phyloP scores from a whole-genome alignment of 257 asterid genomes.

The Solanum microdontum region DNA sequence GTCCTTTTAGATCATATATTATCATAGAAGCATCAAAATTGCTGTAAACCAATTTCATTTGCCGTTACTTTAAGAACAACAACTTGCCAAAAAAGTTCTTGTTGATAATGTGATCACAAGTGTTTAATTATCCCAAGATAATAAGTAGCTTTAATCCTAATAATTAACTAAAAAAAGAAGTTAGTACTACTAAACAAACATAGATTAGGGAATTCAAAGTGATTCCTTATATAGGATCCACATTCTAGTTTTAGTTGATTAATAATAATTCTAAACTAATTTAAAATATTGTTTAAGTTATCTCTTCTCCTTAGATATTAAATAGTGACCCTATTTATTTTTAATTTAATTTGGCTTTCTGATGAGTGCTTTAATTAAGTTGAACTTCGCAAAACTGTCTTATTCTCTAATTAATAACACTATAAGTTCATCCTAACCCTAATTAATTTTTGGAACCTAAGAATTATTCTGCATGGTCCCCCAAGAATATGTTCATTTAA shows the following conservation, averaged over 20 bases:
- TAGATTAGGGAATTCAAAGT: neutral
- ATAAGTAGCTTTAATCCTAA: constrained; percentile 15
- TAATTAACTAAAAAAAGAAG: constrained; percentile 3
- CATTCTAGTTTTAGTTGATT: neutral
- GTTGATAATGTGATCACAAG: constrained; percentile 31
- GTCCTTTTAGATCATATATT: neutral
- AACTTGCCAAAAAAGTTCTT: constrained; percentile 30
- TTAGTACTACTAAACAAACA: neutral
- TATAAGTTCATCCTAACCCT: neutral
- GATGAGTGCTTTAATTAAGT: neutral
- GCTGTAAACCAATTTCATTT: constrained; percentile 17
- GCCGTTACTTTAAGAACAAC: constrained; percentile 32
- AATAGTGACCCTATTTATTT: neutral
- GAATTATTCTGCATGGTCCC: neutral
- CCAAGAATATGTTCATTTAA: neutral
- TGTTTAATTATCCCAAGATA: constrained; percentile 36
- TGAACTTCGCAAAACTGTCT: neutral
- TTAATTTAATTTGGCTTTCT: neutral
- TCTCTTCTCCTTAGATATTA: neutral
- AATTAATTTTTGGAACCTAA: neutral
- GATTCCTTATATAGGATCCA: constrained; percentile 7
- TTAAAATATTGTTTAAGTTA: neutral
- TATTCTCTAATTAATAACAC: neutral
- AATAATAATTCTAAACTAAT: neutral
- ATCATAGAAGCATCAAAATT: constrained; percentile 19